Evolutionary conservation across 2,329 filamentous ascomycete genomes (phyloP).

Genomic region (Sclerotiophoma versabilis): DNA sequence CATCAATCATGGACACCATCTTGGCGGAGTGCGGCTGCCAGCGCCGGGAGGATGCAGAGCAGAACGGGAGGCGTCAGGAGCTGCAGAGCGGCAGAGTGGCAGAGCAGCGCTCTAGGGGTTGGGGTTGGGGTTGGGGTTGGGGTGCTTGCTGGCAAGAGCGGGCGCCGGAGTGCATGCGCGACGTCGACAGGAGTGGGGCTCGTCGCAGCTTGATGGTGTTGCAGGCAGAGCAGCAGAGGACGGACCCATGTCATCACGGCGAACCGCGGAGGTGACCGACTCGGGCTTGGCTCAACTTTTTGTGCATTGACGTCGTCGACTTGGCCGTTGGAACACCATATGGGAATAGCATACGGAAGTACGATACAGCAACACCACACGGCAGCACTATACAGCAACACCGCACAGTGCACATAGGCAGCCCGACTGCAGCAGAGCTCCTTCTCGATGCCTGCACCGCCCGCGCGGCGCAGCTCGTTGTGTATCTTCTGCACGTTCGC

Average conservation of each 20-base stretch:
- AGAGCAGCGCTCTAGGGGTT: background rate
- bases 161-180: slow-evolving; percentile 9
- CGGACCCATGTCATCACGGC: slow-evolving; percentile 11
- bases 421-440: background rate
- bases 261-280: slow-evolving; percentile 4
- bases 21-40: slow-evolving; percentile 50
- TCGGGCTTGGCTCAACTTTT: slow-evolving; percentile 34
- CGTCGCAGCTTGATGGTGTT: slow-evolving; percentile 29
- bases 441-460: slow-evolving; percentile 36
- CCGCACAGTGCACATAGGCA: background rate
- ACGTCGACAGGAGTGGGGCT: slow-evolving; percentile 21
- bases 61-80: background rate
- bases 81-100: background rate
- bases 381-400: background rate
- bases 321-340: background rate
- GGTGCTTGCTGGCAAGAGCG: slow-evolving; percentile 2
- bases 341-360: no score
- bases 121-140: background rate
- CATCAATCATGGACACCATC: slow-evolving; percentile 88
- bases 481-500: slow-evolving; percentile 53
- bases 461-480: slow-evolving; percentile 39
- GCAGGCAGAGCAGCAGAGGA: slow-evolving; percentile 12
- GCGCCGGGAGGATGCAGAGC: slow-evolving; percentile 16
- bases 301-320: slow-evolving; percentile 28
- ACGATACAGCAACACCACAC: background rate